Base-by-base conservation (phyloP, 768 basidiomycete genomes). In the Tubosaeta brunneosetosa region DNA sequence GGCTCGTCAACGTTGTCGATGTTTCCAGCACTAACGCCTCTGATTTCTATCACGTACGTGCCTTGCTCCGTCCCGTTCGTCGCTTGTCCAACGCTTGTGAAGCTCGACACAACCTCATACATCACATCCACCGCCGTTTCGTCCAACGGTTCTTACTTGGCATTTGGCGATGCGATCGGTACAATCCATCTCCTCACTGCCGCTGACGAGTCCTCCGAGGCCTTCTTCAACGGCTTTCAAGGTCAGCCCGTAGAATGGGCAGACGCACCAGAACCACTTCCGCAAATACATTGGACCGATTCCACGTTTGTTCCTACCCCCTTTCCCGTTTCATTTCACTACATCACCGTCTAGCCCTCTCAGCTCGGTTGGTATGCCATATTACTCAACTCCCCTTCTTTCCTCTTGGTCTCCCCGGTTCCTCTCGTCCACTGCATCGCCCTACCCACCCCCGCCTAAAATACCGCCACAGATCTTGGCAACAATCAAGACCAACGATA, bases 141-240 rank as follows among this genome's bases (percentile, higher is more conserved):
- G 2, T 84, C 90, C 2, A 87, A 87, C 4, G 92, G 89, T 33
- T 83, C 88, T n/a, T 97, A 92, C 62, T 76, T 98, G 64, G 94
- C 91, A 1, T 93, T 94, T 59, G 94, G 93, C 1, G 94, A 97
- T 61, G 84, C 86, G 0, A 85, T 90, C 40, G 94, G 94, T 16
- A 73, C 76, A 6, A 79, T 97, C 3, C 92, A 95, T 70, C 72
- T 98, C 16, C 73, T 93, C 62, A 82, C 87, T 45, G 87, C 89
- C 49, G 80, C 86, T 38, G 84, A 85, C 46, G 80, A 77, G 3
- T 77, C 75, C 1, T 73, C 70, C 16, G 71, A 81, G 1, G 61
- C 73, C 29, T 88, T 91, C 3, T 87, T 95, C 69, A 95, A 95
- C 59, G 93, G 94, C 0, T 95, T 86, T 61, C 86, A 91, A 53